Evolutionary conservation across 2,329 filamentous ascomycete species (phyloP), one percentile per base, ranked within the genome.

Genomic region (Neophaeococcomyces mojaviensis): DNA sequence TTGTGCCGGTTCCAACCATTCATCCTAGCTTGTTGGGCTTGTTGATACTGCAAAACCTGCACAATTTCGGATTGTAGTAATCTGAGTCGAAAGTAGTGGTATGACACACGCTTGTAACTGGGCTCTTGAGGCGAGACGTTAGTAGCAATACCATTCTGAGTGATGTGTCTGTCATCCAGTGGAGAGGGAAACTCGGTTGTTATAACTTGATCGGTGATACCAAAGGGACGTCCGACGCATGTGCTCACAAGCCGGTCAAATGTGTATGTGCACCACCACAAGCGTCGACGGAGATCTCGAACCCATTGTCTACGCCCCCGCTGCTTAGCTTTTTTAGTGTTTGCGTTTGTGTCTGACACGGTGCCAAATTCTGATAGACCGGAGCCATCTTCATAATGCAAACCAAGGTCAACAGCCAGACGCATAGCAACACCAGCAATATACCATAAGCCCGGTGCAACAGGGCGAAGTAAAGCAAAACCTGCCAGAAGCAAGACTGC

Each of bases 231-330:
- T 31, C 90, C 90, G 20, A 97, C 90, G 57, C 89, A 96, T 18
- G 88, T 89, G 59, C 88, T 92, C 41, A 97, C 90, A 4, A 97
- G 79, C n/a, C 90, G 79, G 65, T 97, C 90, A 46, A 97, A 80
- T 4, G 87, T 90, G 66, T 97, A 97, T 1, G 89, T 89, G 67
- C 88, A 95, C 90, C 92, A 97, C 88, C 89, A 97, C 12, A 97
- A 72, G 26, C 90, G 78, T 47, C 90, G 77, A 42, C 88, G 81
- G 52, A 95, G 76, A 63, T 97, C 92, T 44, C 90, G 81, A 32
- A 88, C 76, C 76, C 88, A 96, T 64, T 94, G 80, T 47, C 86
- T 77, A 39, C 85, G 77, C 16, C 84, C 72, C 64, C 82, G 65
- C 70, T 85, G 74, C 47, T 71, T 70, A 39, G 69, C 66, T 16